Conservation (phyloP, 1,139 yeast species). For the Yamadazyma kanchanaburiensis region DNA sequence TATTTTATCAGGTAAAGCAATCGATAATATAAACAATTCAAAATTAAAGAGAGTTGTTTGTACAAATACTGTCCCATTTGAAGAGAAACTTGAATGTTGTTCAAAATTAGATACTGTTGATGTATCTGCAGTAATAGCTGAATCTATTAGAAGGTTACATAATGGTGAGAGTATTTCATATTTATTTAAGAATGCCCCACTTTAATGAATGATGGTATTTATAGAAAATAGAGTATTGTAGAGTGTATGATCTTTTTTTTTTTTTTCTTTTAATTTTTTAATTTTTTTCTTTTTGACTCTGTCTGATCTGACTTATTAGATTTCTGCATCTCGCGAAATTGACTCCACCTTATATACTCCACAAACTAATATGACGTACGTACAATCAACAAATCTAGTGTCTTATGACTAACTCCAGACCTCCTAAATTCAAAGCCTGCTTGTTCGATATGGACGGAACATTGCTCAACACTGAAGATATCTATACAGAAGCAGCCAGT, state of each 20-base stretch:
- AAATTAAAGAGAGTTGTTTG: conserved; percentile 63
- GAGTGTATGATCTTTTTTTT: no score
- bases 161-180: conserved; percentile 82
- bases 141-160: conserved; percentile 76
- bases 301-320: no score
- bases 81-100: conserved; percentile 45
- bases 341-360: no score
- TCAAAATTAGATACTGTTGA: conserved; percentile 66
- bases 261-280: no score
- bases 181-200: conserved; percentile 55
- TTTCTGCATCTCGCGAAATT: no score
- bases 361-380: no score
- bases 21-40: conserved; percentile 56
- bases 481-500: conserved; percentile 75
- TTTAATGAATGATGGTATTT: conserved; percentile 3
- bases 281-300: no score
- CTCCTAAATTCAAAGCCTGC: conserved; percentile 66
- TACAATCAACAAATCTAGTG: background rate
- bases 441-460: conserved; percentile 97
- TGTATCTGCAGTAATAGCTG: conserved; percentile 71
- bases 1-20: conserved; percentile 69
- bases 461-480: conserved; percentile 83
- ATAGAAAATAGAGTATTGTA: background rate
- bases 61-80: conserved; percentile 73
- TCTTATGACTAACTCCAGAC: background rate